phyloP scores from a whole-genome alignment of 2,329 filamentous ascomycete species.

The Clonostachys chloroleuca region DNA sequence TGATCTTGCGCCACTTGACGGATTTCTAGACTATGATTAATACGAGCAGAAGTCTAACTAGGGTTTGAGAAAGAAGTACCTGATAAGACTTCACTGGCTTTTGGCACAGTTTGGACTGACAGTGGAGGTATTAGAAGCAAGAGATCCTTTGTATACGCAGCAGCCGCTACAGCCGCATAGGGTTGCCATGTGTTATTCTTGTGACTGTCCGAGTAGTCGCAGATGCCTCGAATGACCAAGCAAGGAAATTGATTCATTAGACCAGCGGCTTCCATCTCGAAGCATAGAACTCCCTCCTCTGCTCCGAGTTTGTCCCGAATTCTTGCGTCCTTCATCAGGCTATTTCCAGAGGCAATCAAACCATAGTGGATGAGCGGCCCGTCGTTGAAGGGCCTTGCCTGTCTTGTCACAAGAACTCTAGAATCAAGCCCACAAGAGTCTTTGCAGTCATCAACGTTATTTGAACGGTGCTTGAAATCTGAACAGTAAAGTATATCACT shows the following conservation, averaged over 20 bases:
- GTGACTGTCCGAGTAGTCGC: constrained; percentile 26
- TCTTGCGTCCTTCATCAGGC: constrained; percentile 9
- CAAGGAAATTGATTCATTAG: constrained; percentile 14
- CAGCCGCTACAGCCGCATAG: constrained; percentile 14
- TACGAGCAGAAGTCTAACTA: background rate
- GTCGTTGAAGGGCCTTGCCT: background rate
- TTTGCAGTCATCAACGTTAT: too few relatives aligned
- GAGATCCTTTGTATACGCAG: constrained; percentile 10
- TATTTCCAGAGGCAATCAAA: constrained; percentile 4
- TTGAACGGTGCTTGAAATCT: too few relatives aligned
- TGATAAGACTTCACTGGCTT: background rate
- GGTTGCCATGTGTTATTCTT: constrained; percentile 6
- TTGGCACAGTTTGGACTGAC: background rate
- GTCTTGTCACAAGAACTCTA: too few relatives aligned
- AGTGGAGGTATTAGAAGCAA: background rate
- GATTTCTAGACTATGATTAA: background rate
- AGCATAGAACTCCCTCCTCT: constrained; percentile 7
- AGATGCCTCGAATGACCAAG: constrained; percentile 25
- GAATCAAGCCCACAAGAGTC: too few relatives aligned
- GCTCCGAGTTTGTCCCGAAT: constrained; percentile 13
- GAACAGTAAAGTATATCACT: too few relatives aligned
- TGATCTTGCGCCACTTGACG: background rate
- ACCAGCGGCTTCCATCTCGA: constrained; percentile 6
- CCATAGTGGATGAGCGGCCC: constrained; percentile 8
- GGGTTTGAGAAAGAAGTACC: background rate